Evolutionary conservation across 2,329 filamentous ascomycete species (phyloP).

Genomic region (Trichoderma atroviride): DNA sequence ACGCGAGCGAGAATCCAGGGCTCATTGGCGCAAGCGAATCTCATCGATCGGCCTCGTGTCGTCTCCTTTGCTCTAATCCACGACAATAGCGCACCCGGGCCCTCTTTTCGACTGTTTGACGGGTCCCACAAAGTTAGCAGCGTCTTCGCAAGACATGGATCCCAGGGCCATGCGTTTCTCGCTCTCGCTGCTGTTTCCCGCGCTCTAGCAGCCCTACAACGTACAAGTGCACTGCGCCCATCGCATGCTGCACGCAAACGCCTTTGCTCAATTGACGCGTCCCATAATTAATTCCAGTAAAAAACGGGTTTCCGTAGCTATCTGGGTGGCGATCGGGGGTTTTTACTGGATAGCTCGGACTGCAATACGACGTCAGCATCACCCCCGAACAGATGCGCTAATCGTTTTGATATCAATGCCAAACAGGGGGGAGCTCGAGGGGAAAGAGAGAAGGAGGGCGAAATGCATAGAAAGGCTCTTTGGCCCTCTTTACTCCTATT

Average conservation of each 20-base stretch:
- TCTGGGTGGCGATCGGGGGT: conserved; percentile 19
- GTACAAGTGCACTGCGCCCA: not conserved
- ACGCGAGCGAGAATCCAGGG: not conserved
- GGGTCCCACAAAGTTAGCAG: conserved; percentile 14
- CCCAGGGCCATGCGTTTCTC: conserved; percentile 1
- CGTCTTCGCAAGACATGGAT: conserved; percentile 9
- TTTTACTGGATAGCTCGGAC: conserved; percentile 5
- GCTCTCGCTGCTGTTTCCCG: not conserved
- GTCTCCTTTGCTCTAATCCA: not conserved
- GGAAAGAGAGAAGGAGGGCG: not conserved
- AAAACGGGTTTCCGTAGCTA: conserved; percentile 9
- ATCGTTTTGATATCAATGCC: conserved; percentile 10
- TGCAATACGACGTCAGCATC: conserved; percentile 21
- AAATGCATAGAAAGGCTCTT: not conserved
- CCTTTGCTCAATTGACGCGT: not conserved
- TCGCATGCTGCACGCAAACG: conserved; percentile 2
- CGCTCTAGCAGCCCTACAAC: conserved; percentile 14
- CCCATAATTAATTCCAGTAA: conserved; percentile 19
- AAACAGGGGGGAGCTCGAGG: not conserved
- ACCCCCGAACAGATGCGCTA: conserved; percentile 22
- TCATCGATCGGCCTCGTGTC: not conserved
- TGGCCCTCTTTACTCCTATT: not conserved
- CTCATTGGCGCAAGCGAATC: not conserved
- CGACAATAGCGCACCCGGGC: not conserved
- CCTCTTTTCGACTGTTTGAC: conserved; percentile 14